Percentiles rank a stretch among this genome's conserved stretches.
Conservation (phyloP, 352 stramenopile species). For the Pelagophyceae sp. region DNA sequence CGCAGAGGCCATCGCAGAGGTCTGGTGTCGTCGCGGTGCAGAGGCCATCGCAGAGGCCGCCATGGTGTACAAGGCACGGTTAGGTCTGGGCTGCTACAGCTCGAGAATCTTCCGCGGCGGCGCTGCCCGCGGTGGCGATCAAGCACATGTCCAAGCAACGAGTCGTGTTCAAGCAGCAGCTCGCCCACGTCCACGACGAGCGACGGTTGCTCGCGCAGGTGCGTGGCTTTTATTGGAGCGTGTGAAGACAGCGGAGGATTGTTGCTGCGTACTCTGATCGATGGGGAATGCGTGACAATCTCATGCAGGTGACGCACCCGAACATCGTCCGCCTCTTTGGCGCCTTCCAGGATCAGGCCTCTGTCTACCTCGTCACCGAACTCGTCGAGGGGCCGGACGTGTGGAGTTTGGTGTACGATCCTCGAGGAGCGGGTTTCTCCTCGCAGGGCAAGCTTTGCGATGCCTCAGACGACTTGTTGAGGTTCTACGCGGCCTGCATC, state of each 20-base stretch:
- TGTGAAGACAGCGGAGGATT: too few relatives aligned
- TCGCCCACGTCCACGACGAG: conserved; percentile 68
- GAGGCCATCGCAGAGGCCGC: background rate
- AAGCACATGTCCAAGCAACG: conserved; percentile 1
- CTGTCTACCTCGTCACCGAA: conserved; percentile 76
- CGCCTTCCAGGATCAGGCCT: conserved; percentile 66
- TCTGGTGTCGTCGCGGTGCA: background rate
- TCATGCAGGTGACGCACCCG: conserved; percentile 65
- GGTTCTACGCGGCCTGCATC: conserved; percentile 62
- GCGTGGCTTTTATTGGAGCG: too few relatives aligned
- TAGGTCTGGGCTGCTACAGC: too few relatives aligned
- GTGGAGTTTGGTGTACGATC: background rate
- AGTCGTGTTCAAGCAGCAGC: background rate
- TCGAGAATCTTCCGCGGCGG: too few relatives aligned
- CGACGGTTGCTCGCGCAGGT: conserved; percentile 62
- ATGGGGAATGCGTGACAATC: too few relatives aligned
- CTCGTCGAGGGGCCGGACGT: conserved; percentile 63
- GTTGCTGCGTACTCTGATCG: too few relatives aligned
- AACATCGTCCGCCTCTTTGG: conserved; percentile 73
- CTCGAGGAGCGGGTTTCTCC: background rate
- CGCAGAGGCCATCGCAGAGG: too few relatives aligned
- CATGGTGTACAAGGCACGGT: background rate
- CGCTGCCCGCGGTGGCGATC: background rate
- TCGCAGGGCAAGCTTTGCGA: background rate
- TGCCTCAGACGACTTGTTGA: conserved; percentile 40